Evolutionary conservation across 768 basidiomycete genomes (phyloP), one percentile per base, ranked within the genome.

Genomic region (Candolleomyces aberdarensis): DNA sequence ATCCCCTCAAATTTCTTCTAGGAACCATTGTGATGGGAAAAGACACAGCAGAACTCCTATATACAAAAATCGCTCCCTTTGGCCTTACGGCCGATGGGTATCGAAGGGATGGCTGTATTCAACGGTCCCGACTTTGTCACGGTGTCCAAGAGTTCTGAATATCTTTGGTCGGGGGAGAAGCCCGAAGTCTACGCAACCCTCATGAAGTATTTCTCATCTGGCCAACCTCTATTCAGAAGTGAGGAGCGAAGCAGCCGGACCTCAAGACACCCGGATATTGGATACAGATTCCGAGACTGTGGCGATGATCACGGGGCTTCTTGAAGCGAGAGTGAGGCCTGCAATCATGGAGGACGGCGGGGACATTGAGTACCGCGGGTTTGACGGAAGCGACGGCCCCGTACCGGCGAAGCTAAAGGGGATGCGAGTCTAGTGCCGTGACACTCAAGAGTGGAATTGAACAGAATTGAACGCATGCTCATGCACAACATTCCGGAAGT

Each of bases 301-400:
- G 3, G 97, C 94, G 8, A 99, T 98, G 96, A 95, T 99, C 67
- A 99, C 98, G 73, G 97, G 98, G 71, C 72, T 98, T 43, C 78
- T 99, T 54, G 96, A 98, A 71, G 98, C 96, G 3, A 79, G 97
- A 14, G 94, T 99, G 17, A 79, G 97, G 57, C 97, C 97, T 5
- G 92, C 95, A 5, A 98, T 99, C 62, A 96, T 96, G 92, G 97
- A 98, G 72, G 96, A 99, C 60, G 97, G 97, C 0, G 97, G 97
- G 2, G 97, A 98, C 71, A 95, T 99, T 60, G 96, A 98, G 75
- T 99, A 92, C 72, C 84, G 89, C 40, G 95, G 93, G 3, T 96
- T 98, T 69, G 82, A 84, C 54, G 85, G 85, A 20, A 92, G 91
- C 3, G 74, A 77, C 22, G 92, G 92, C 0, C 68, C 91, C 32